Evolutionary conservation across 257 asterid genomes (phyloP).

Genomic region (Capsicum pubescens): DNA sequence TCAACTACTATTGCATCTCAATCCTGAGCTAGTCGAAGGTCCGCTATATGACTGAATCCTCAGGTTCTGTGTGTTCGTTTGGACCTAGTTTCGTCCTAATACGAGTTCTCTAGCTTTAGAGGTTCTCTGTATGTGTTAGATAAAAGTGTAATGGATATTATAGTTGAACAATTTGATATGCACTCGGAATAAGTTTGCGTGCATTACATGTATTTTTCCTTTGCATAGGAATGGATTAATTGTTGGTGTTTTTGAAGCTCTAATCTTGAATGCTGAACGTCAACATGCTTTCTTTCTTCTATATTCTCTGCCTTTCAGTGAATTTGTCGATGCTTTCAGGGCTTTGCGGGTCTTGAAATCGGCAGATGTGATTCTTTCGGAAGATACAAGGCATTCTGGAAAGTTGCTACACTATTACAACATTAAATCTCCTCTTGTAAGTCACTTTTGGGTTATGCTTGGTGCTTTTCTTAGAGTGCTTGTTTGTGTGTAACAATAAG

Average conservation of each 20-base stretch:
- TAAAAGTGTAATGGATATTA: not conserved
- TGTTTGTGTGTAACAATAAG: slow-evolving; percentile 42
- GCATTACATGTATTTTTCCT: not conserved
- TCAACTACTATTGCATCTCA: not conserved
- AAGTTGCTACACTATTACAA: slow-evolving; percentile 85
- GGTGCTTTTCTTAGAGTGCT: not conserved
- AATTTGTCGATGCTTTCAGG: slow-evolving; percentile 47
- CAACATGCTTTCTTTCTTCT: not conserved
- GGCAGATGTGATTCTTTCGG: slow-evolving; percentile 86
- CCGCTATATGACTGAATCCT: not conserved
- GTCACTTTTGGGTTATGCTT: slow-evolving; percentile 37
- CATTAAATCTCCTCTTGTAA: slow-evolving; percentile 88
- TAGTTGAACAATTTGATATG: not conserved
- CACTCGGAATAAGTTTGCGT: not conserved
- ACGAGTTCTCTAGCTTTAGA: not conserved
- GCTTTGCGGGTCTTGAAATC: slow-evolving; percentile 82
- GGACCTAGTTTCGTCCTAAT: not conserved
- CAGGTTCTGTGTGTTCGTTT: not conserved
- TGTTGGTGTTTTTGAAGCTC: not conserved
- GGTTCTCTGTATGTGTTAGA: not conserved
- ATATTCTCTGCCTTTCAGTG: not conserved
- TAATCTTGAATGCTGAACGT: not conserved
- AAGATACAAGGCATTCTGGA: slow-evolving; percentile 95
- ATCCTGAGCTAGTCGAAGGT: not conserved
- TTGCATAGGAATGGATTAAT: not conserved